Evolutionary conservation across 805 yeast genomes (phyloP).

Genomic region (Priceomyces medius): DNA sequence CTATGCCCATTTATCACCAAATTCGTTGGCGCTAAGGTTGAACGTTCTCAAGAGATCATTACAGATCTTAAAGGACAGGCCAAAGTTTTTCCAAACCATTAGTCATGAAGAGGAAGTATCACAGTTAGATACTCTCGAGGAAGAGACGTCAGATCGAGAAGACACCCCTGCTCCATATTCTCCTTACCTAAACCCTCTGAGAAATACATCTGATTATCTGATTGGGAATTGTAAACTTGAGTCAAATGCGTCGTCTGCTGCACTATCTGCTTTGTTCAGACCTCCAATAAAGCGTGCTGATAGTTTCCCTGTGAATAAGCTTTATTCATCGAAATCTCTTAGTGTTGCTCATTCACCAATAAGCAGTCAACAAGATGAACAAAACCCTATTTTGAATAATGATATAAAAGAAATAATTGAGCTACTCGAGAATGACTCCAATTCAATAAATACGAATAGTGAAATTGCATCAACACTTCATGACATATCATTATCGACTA

Average conservation of each 20-base stretch:
- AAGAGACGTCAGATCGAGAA: neutral
- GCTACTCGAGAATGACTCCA: slow-evolving; percentile 42
- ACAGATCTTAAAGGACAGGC: slow-evolving; percentile 68
- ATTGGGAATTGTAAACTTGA: slow-evolving; percentile 28
- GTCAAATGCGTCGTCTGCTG: slow-evolving; percentile 46
- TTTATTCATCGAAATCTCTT: slow-evolving; percentile 9
- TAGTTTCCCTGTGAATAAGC: slow-evolving; percentile 30
- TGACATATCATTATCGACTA: slow-evolving; percentile 51
- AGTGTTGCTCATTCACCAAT: neutral
- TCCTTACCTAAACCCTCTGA: slow-evolving; percentile 6
- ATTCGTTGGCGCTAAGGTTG: slow-evolving; percentile 71
- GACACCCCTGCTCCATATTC: slow-evolving; percentile 1
- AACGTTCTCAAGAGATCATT: slow-evolving; percentile 73
- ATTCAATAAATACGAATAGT: slow-evolving; percentile 25
- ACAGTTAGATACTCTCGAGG: neutral
- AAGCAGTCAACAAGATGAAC: neutral
- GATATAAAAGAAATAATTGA: slow-evolving; percentile 51
- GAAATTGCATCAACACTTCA: slow-evolving; percentile 56
- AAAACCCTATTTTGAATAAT: slow-evolving; percentile 25
- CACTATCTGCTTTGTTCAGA: slow-evolving; percentile 45
- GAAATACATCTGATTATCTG: slow-evolving; percentile 18
- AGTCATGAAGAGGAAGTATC: slow-evolving; percentile 7
- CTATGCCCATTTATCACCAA: slow-evolving; percentile 78
- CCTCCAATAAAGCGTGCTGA: slow-evolving; percentile 37
- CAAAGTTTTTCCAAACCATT: slow-evolving; percentile 41